Base-by-base conservation (phyloP, 2,329 filamentous ascomycete genomes). In the Alternaria ventricosa region DNA sequence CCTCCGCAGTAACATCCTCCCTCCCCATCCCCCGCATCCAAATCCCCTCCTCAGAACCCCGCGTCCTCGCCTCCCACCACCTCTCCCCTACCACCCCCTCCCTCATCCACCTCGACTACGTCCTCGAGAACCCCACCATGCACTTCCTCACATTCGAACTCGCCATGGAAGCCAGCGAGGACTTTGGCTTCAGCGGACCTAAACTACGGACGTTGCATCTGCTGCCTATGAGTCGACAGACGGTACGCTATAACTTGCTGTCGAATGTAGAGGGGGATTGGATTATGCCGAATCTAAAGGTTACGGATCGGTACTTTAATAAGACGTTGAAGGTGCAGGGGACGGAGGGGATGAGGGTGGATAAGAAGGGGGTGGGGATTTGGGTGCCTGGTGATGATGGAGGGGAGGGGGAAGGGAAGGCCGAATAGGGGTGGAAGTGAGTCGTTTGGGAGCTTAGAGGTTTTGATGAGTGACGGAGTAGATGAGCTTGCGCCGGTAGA, bases 131-230 rank as follows among this genome's bases (percentile, higher is more conserved):
- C 77, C 92, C 94, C 0, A 97, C 95, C 0, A 91, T 90, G 78
- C 96, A 99, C 79, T 96, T 97, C 80, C 87, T 99, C 54, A 97
- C 94, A 0, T 99, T 99, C 81, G 94, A 92, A 28, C 80, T 98
- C 53, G 89, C 86, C 25, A 97, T 99, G 94, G 95, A 99, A 71
- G 92, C 94, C 3, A 95, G 89, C 76, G 93, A 97, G 68, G 88
- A 93, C 57, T 98, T 98, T 80, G 95, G 94, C 0, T 98, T 99
- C 79, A 94, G 92, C 8, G 96, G 96, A 0, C 85, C 92, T 2
- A 98, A 98, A 82, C 86, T 91, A 68, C 90, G 89, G 12, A 91
- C 90, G 1, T 72, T 97, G 56, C 93, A 96, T 74, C 82, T 98
- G 45, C 86, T 97, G 49, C 96, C 96, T 0, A 84, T 97, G 66